phyloP scores from a whole-genome alignment of 768 basidiomycete species.

The Saitozyma podzolica region DNA sequence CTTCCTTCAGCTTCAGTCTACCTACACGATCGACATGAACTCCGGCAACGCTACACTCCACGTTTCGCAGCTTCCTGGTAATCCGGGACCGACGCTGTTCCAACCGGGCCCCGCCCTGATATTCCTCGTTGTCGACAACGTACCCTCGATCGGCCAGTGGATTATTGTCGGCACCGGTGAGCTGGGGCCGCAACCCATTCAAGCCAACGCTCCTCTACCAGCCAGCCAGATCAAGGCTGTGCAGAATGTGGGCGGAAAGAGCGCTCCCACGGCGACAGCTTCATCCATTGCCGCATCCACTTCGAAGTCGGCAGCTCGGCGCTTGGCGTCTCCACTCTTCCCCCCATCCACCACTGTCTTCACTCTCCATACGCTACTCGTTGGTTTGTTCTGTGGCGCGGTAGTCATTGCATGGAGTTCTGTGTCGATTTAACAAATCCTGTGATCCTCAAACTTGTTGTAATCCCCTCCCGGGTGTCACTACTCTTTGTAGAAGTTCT shows the following conservation, averaged over 20 bases:
- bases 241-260: slow-evolving; percentile 18
- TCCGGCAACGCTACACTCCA: slow-evolving; percentile 60
- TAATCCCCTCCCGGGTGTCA: too few relatives aligned
- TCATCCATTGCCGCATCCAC: too few relatives aligned
- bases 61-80: slow-evolving; percentile 72
- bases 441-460: too few relatives aligned
- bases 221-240: slow-evolving; percentile 31
- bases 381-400: too few relatives aligned
- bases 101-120: slow-evolving; percentile 72
- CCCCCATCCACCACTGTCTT: too few relatives aligned
- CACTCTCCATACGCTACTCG: too few relatives aligned
- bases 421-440: too few relatives aligned
- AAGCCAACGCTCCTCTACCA: slow-evolving; percentile 12
- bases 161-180: slow-evolving; percentile 77
- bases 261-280: too few relatives aligned
- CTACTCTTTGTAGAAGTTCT: too few relatives aligned
- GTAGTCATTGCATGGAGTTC: too few relatives aligned
- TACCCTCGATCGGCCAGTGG: slow-evolving; percentile 75
- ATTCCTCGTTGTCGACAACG: slow-evolving; percentile 78
- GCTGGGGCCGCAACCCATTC: slow-evolving; percentile 63
- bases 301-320: too few relatives aligned
- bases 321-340: too few relatives aligned
- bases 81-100: slow-evolving; percentile 55
- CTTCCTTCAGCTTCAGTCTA: slow-evolving; percentile 54
- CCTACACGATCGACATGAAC: slow-evolving; percentile 76